Conservation (phyloP, 1,284 basidiomycete genomes). For the Limonomyces culmigenus region DNA sequence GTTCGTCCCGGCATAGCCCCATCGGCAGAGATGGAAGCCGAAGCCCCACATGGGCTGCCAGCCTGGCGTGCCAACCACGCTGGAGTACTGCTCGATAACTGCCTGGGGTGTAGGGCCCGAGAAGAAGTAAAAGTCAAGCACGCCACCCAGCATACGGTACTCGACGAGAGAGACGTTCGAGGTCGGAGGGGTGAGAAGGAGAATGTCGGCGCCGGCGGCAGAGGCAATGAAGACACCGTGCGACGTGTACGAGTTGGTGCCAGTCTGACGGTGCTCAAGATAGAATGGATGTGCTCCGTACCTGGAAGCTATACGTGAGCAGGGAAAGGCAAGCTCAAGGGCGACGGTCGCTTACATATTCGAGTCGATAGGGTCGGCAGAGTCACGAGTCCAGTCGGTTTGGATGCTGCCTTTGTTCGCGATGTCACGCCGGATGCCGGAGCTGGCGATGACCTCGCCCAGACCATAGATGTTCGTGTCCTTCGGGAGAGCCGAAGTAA, state of each 20-base stretch:
- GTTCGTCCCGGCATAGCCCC: conserved; percentile 39
- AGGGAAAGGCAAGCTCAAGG: background rate
- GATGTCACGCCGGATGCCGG: conserved; percentile 36
- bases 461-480: conserved; percentile 65
- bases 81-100: conserved; percentile 48
- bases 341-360: conserved; percentile 26
- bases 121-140: conserved; percentile 63
- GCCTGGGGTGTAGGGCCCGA: conserved; percentile 41
- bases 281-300: conserved; percentile 63
- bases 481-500: conserved; percentile 18
- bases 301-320: conserved; percentile 13
- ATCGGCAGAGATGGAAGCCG: conserved; percentile 58
- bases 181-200: conserved; percentile 25
- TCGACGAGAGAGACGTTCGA: conserved; percentile 38
- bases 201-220: conserved; percentile 60
- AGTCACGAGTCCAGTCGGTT: conserved; percentile 55
- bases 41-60: conserved; percentile 58
- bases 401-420: conserved; percentile 39
- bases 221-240: conserved; percentile 55
- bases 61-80: conserved; percentile 41
- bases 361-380: conserved; percentile 43
- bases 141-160: conserved; percentile 56
- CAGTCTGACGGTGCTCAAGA: conserved; percentile 44
- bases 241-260: conserved; percentile 47
- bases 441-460: conserved; percentile 56